phyloP scores from a whole-genome alignment of 805 yeast genomes.

The Pachysolen tannophilus region DNA sequence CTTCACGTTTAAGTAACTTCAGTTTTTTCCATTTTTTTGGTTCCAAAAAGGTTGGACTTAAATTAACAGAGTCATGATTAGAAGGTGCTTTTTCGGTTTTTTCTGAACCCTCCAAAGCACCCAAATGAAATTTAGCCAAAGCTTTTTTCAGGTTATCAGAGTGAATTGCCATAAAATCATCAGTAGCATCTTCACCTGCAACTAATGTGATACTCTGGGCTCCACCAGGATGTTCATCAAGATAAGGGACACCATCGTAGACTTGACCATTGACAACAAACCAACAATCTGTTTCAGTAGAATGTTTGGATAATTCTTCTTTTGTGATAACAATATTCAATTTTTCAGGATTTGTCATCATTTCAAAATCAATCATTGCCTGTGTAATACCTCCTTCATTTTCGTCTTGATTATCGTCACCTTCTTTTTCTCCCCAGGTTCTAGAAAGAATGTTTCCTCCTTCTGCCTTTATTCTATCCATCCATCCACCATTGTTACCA shows the following conservation, averaged over 20 bases:
- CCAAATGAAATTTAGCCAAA: conserved; percentile 20
- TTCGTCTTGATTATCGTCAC: conserved; percentile 3
- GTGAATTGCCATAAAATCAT: conserved; percentile 26
- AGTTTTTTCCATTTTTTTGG: conserved; percentile 23
- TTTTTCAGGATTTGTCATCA: conserved; percentile 22
- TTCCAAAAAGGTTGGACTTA: conserved; percentile 16
- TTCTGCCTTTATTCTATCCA: conserved; percentile 25
- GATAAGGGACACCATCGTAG: conserved; percentile 25
- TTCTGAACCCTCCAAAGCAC: conserved; percentile 11
- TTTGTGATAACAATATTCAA: conserved; percentile 12
- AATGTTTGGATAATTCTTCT: conserved; percentile 15
- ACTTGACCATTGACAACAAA: conserved; percentile 26
- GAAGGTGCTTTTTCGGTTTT: conserved; percentile 1
- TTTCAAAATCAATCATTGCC: conserved; percentile 15
- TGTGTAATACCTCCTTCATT: conserved; percentile 13
- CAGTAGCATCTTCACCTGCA: conserved; percentile 23
- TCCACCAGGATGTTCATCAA: conserved; percentile 26
- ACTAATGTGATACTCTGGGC: conserved; percentile 18
- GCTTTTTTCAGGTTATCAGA: conserved; percentile 20
- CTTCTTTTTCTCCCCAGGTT: conserved; percentile 24
- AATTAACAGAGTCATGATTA: background rate
- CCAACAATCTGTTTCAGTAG: conserved; percentile 17
- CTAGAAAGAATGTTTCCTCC: conserved; percentile 23
- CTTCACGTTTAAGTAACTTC: conserved; percentile 14
- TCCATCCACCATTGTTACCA: conserved; percentile 29